Base-by-base conservation (phyloP, 2,329 filamentous ascomycete genomes). In the Ascochyta clinopodiicola region DNA sequence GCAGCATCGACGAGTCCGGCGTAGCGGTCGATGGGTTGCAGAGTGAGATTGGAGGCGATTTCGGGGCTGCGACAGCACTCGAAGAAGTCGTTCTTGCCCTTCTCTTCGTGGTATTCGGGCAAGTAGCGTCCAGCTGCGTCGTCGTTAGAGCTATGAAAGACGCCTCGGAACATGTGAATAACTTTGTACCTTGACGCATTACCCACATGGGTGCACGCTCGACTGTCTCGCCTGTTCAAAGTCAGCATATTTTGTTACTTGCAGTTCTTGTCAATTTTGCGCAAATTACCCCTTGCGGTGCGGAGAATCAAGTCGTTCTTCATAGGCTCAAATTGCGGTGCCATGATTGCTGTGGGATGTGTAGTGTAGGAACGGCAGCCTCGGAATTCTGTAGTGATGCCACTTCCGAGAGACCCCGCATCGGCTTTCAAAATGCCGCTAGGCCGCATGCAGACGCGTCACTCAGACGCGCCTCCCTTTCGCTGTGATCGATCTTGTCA, bases 201-300 rank as follows among this genome's bases (percentile, higher is more conserved):
- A 99, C 92, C 95, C 95, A 99, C 82, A 96, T 91, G 54, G 95
- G 95, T 59, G 95, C 90, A 62, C 95, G 88, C 78, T 97, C 92
- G 64, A 98, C 91, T 75, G 88, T 88, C 79, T 97, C 85, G 75
- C 94, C 93, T 96, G 71, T 21, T 39, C 50, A 59, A 55, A 56
- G 59, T 68, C 63, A 66, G 67, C 56, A 49, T n/a, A 12, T 19
- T 46, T 12, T n/a, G 6, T 24, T 31, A 52, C 19, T 38, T 3
- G n/a, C 27, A 15, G 6, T n/a, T 40, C 3, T 21, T 40, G 9
- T 8, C 6, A 6, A 1, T 31, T 12, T 13, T 24, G 6, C 27
- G 10, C 15, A 24, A 2, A 60, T 42, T 79, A 96, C 93, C 95
- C 84, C 90, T 86, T 64, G 95, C 95, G 67, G 94, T 91, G 74